phyloP scores from a whole-genome alignment of 139 green algal species.

The Zygnema cylindricum region DNA sequence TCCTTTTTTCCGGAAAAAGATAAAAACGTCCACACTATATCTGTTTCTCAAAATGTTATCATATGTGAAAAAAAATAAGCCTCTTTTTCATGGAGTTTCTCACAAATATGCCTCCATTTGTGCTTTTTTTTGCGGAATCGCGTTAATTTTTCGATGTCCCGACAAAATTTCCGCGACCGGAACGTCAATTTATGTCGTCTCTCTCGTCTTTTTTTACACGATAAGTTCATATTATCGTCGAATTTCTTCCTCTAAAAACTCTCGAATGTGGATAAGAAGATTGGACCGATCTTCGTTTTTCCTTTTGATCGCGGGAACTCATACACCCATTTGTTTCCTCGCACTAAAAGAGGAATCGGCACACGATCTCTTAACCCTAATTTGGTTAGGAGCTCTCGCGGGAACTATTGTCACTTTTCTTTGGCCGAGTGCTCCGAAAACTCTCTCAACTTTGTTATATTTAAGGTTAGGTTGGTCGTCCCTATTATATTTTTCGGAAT shows the following conservation, averaged over 20 bases:
- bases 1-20: too few relatives aligned
- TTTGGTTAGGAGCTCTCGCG: constrained; percentile 54
- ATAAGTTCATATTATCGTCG: constrained; percentile 52
- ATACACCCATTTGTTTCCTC: constrained; percentile 64
- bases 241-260: constrained; percentile 48
- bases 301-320: constrained; percentile 65
- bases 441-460: background rate
- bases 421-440: constrained; percentile 18
- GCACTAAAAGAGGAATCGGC: constrained; percentile 22
- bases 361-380: constrained; percentile 16
- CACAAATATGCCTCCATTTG: background rate
- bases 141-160: background rate
- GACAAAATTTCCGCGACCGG: background rate
- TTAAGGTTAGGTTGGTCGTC: background rate
- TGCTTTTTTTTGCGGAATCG: background rate
- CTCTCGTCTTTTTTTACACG: background rate
- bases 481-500: background rate
- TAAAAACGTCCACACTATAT: too few relatives aligned
- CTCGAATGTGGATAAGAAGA: constrained; percentile 47
- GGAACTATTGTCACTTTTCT: constrained; percentile 63
- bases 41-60: too few relatives aligned
- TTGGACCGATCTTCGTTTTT: constrained; percentile 68
- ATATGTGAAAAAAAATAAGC: too few relatives aligned
- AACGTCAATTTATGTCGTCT: background rate
- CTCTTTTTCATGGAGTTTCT: constrained; percentile 6